Evolutionary conservation across 2,329 filamentous ascomycete species (phyloP).

Genomic region (Fusarium sp.): DNA sequence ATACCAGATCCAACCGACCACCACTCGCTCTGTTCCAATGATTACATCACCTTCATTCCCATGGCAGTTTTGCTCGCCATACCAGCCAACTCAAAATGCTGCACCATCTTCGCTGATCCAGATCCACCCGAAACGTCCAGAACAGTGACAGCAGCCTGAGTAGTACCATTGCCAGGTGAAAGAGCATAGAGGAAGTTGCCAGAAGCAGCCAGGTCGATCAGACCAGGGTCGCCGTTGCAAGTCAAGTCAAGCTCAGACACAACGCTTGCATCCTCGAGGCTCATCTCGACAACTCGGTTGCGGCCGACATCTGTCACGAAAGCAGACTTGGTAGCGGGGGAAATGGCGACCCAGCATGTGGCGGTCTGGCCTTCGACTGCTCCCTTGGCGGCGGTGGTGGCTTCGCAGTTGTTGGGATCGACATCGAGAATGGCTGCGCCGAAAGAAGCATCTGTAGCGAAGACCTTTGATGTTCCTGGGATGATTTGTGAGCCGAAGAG

Average conservation of each 20-base stretch:
- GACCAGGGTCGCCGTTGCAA: constrained; percentile 58
- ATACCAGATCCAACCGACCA: not conserved
- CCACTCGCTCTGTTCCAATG: not conserved
- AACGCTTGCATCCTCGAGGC: constrained; percentile 58
- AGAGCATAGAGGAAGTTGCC: constrained; percentile 68
- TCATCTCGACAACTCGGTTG: constrained; percentile 67
- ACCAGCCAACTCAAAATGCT: constrained; percentile 45
- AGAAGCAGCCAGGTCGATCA: constrained; percentile 63
- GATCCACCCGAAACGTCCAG: constrained; percentile 44
- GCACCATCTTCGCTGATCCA: constrained; percentile 41
- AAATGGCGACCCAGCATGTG: constrained; percentile 68
- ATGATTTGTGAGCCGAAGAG: constrained; percentile 64
- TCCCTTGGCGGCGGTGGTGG: constrained; percentile 50
- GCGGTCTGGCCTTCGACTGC: constrained; percentile 61
- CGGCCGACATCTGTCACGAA: constrained; percentile 67
- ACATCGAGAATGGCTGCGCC: constrained; percentile 61
- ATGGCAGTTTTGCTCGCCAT: constrained; percentile 21
- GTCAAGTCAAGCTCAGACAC: constrained; percentile 54
- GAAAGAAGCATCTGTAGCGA: constrained; percentile 68
- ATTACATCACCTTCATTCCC: constrained; percentile 17
- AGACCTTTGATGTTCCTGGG: constrained; percentile 55
- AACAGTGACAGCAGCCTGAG: constrained; percentile 49
- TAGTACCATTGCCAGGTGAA: constrained; percentile 60
- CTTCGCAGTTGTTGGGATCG: constrained; percentile 44
- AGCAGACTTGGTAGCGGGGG: constrained; percentile 56